Conservation (phyloP, 2,329 filamentous ascomycete species). For the Fusarium pininemorale region DNA sequence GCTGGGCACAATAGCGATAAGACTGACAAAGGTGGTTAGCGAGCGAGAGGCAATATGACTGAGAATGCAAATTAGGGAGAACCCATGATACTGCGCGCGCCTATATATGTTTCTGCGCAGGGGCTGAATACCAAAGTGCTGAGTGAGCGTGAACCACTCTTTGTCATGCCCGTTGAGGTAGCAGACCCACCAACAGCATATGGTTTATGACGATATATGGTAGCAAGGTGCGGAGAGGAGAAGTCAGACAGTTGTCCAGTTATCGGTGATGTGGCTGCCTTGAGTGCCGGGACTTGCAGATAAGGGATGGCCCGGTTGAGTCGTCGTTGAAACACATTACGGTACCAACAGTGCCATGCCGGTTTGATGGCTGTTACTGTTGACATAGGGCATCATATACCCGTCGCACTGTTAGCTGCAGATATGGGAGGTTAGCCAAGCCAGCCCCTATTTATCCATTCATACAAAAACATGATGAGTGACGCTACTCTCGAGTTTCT, state of each 20-base stretch:
- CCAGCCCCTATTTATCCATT: background rate
- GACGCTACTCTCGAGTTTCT: background rate
- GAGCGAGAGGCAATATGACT: background rate
- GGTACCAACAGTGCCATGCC: background rate
- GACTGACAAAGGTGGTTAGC: background rate
- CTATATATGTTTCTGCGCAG: background rate
- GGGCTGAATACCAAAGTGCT: slow-evolving; percentile 14
- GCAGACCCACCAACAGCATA: slow-evolving; percentile 5
- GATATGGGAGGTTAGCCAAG: background rate
- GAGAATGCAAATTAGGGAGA: background rate
- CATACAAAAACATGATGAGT: background rate
- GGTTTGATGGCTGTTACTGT: background rate
- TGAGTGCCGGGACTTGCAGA: background rate
- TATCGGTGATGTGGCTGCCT: slow-evolving; percentile 13
- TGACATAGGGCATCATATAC: background rate
- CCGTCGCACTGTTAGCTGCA: background rate
- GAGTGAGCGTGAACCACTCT: slow-evolving; percentile 21
- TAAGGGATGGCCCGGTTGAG: background rate
- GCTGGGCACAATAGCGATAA: background rate
- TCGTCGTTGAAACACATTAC: slow-evolving; percentile 6
- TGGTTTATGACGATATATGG: slow-evolving; percentile 20
- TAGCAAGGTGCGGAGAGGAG: slow-evolving; percentile 4
- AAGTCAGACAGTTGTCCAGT: slow-evolving; percentile 7
- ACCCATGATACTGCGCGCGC: slow-evolving; percentile 10
- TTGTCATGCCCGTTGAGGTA: slow-evolving; percentile 16